Evolutionary conservation across 768 basidiomycete species (phyloP).

Genomic region (Xerocomellus amylosporus): DNA sequence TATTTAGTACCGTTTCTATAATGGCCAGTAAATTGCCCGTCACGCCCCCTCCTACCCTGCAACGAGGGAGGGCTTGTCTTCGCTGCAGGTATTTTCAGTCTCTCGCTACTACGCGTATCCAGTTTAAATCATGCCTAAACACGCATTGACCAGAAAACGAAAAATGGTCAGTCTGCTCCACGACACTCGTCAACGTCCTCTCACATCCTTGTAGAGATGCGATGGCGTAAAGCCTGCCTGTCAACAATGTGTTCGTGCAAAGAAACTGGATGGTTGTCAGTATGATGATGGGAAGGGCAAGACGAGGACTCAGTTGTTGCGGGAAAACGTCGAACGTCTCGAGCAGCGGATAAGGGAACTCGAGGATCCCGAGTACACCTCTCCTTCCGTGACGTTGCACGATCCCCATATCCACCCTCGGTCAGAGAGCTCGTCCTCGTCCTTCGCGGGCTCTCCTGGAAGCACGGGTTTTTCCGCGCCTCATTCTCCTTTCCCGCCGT

Average conservation of each 20-base stretch:
- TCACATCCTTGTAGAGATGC: constrained; percentile 53
- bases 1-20: constrained; percentile 37
- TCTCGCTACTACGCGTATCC: neutral
- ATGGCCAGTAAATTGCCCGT: constrained; percentile 32
- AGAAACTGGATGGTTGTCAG: constrained; percentile 71
- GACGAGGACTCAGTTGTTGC: constrained; percentile 74
- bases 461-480: constrained; percentile 51
- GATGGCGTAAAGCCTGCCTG: constrained; percentile 76
- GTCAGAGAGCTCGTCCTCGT: constrained; percentile 52
- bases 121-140: constrained; percentile 13
- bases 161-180: constrained; percentile 52
- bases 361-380: constrained; percentile 69
- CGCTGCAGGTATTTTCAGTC: constrained; percentile 57
- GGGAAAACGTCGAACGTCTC: constrained; percentile 71
- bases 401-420: constrained; percentile 53
- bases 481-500: constrained; percentile 57
- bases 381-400: constrained; percentile 66
- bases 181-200: constrained; percentile 1
- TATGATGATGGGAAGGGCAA: constrained; percentile 86
- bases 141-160: constrained; percentile 48
- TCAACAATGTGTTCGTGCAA: constrained; percentile 74
- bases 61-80: constrained; percentile 69
- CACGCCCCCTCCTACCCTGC: constrained; percentile 43
- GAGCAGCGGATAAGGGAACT: constrained; percentile 72
- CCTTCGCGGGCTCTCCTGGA: constrained; percentile 48